Conservation (phyloP, 768 basidiomycete species). For the Termitomyces sp. region DNA sequence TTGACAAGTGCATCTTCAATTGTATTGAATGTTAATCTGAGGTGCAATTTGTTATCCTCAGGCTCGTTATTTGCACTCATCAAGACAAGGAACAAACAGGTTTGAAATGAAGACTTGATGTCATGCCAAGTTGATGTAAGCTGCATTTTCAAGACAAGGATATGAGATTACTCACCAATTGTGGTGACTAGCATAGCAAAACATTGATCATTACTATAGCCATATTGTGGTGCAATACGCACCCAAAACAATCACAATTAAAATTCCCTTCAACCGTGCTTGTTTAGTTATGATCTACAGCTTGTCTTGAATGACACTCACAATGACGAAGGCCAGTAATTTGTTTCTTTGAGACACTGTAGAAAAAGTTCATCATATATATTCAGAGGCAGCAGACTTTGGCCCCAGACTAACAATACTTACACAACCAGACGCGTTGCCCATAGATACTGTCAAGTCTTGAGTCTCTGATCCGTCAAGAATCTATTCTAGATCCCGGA, state of each 20-base stretch:
- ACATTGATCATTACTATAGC: not conserved
- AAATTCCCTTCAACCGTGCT: not conserved
- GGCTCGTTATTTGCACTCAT: not conserved
- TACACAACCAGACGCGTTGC: slow-evolving; percentile 1
- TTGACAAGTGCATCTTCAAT: not conserved
- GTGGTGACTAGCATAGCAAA: not conserved
- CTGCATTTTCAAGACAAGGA: too few relatives aligned
- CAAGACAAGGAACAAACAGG: not conserved
- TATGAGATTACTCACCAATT: not conserved
- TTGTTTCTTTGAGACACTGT: not conserved
- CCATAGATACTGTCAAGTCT: not conserved
- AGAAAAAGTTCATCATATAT: not conserved
- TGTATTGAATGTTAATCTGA: not conserved
- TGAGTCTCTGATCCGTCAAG: too few relatives aligned
- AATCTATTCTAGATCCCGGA: too few relatives aligned
- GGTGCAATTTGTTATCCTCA: not conserved
- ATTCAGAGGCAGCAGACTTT: not conserved
- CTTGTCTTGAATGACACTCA: not conserved
- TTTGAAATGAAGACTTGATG: too few relatives aligned
- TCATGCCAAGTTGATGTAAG: too few relatives aligned
- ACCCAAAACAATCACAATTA: not conserved
- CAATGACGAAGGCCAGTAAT: not conserved
- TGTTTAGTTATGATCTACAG: too few relatives aligned
- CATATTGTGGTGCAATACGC: not conserved
- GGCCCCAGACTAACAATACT: not conserved